Percentiles rank a stretch among this genome's conserved stretches.
Evolutionary conservation across 441 rosid species (phyloP).

Genomic region (Theobroma grandiflorum): DNA sequence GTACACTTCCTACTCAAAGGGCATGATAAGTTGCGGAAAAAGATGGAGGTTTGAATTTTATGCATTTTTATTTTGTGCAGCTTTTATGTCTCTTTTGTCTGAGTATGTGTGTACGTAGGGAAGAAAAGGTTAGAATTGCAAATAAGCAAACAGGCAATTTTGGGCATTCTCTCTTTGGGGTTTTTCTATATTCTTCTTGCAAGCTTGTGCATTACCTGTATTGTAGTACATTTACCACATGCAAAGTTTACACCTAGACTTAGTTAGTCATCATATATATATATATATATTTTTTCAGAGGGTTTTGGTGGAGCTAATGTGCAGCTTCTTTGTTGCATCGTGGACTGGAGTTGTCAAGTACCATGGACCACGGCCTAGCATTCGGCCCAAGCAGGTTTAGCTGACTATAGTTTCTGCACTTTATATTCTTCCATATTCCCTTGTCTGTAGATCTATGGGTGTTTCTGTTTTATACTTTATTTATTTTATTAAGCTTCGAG

Average conservation of each 20-base stretch:
- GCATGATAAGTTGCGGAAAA: conserved; percentile 77
- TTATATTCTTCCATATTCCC: neutral
- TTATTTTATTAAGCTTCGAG: neutral
- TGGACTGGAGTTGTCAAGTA: conserved; percentile 98
- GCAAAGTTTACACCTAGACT: neutral
- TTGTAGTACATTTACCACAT: conserved; percentile 1
- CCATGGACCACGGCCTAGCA: conserved; percentile 98
- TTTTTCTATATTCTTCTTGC: neutral
- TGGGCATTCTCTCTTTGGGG: neutral
- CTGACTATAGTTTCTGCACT: conserved; percentile 16
- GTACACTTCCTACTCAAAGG: conserved; percentile 80
- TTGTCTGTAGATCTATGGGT: neutral
- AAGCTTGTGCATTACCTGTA: conserved; percentile 12
- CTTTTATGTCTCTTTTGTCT: conserved; percentile 12
- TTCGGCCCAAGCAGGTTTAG: conserved; percentile 92
- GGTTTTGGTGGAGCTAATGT: conserved; percentile 92
- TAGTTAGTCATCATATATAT: conserved; percentile 21
- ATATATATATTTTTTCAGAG: conserved; percentile 56
- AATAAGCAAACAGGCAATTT: too few species aligned
- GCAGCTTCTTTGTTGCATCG: conserved; percentile 98
- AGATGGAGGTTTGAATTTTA: conserved; percentile 67
- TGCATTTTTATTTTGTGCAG: conserved; percentile 4
- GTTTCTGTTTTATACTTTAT: neutral
- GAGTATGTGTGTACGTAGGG: neutral
- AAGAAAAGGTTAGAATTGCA: neutral